phyloP scores from a whole-genome alignment of 2,329 filamentous ascomycete genomes.

The Talaromyces sp. region DNA sequence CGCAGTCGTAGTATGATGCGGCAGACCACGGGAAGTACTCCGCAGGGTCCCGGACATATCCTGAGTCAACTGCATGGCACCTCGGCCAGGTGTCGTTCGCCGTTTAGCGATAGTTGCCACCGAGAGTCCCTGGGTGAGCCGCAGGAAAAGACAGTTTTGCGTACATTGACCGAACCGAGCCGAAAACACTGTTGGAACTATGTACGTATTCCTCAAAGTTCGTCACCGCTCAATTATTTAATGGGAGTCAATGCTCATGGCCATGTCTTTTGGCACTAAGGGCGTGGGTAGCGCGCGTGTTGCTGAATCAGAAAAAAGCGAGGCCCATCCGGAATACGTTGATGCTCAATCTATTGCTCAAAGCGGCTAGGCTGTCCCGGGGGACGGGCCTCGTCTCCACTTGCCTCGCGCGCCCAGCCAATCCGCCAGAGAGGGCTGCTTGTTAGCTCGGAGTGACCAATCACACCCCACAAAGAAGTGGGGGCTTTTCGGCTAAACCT shows the following conservation, averaged over 20 bases:
- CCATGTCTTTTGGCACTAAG: not conserved
- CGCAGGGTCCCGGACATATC: not conserved
- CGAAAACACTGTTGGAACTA: too few species aligned
- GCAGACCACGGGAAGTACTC: not conserved
- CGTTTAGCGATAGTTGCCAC: not conserved
- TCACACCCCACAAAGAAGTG: fast-evolving
- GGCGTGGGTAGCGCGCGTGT: not conserved
- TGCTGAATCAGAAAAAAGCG: not conserved
- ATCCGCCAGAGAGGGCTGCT: not conserved
- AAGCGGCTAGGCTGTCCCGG: slow-evolving; percentile 4
- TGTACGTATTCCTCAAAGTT: not conserved
- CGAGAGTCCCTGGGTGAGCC: not conserved
- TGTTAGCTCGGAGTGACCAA: not conserved
- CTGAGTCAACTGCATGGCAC: not conserved
- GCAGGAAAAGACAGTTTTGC: not conserved
- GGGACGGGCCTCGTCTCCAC: slow-evolving; percentile 4
- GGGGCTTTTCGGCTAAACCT: not conserved
- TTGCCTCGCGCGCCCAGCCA: not conserved
- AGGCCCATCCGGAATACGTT: not conserved
- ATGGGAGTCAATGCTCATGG: not conserved
- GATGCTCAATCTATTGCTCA: not conserved
- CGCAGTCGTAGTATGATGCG: not conserved
- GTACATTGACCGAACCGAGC: not conserved
- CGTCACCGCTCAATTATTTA: not conserved
- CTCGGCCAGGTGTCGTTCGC: not conserved